Evolutionary conservation across 2,329 filamentous ascomycete genomes (phyloP).

Genomic region (Microcyclosporella mali): DNA sequence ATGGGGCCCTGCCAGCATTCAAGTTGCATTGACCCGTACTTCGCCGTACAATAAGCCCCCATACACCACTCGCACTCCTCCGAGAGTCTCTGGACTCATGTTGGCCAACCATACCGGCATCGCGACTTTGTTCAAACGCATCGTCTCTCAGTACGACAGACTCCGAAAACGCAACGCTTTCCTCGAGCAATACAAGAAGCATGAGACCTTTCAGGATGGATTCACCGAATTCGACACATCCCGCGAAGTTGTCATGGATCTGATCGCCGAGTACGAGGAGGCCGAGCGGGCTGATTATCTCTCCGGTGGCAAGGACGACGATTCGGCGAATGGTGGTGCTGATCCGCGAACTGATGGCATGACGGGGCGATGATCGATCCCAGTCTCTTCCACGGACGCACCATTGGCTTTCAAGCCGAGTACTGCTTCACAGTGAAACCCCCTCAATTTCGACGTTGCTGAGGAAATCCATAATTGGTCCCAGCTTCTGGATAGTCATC

Average conservation of each 20-base stretch:
- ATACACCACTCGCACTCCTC: constrained; percentile 84
- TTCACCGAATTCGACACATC: constrained; percentile 94
- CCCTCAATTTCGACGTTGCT: too few relatives aligned
- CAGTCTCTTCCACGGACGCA: too few relatives aligned
- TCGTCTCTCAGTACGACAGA: constrained; percentile 84
- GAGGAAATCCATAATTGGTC: too few relatives aligned
- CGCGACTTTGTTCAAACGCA: constrained; percentile 91
- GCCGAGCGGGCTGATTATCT: constrained; percentile 88
- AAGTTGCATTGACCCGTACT: constrained; percentile 92
- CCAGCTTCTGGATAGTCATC: too few relatives aligned
- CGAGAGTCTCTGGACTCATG: constrained; percentile 90
- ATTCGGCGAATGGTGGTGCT: constrained; percentile 24
- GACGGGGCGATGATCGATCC: constrained; percentile 32
- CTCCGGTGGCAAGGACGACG: constrained; percentile 45
- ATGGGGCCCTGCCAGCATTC: constrained; percentile 95
- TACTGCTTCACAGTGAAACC: too few relatives aligned
- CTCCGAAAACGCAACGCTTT: constrained; percentile 96
- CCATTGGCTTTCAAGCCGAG: too few relatives aligned
- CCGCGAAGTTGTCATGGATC: constrained; percentile 79
- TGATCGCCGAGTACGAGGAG: constrained; percentile 92
- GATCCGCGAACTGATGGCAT: constrained; percentile 38
- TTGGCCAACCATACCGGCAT: constrained; percentile 97
- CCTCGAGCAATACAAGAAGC: constrained; percentile 92
- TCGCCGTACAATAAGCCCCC: constrained; percentile 94
- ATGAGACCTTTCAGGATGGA: constrained; percentile 85